Evolutionary conservation across 805 yeast genomes (phyloP), one percentile per base, ranked within the genome.

Genomic region (Yarrowia hollandica): DNA sequence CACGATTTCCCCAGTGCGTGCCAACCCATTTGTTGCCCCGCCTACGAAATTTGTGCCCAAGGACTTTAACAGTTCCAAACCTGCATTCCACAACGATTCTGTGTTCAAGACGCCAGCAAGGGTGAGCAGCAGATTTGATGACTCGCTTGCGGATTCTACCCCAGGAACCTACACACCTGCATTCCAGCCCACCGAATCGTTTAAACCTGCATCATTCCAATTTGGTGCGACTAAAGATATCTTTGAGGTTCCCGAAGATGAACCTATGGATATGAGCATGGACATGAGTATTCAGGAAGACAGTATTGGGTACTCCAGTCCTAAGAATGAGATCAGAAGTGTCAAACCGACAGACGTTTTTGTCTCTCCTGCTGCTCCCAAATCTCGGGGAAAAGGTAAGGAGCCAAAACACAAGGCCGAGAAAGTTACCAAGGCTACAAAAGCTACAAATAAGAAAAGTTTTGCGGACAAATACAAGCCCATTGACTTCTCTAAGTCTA

Each of bases 1-100:
- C 10, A 6, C 28, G 9, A 25, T 25, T n/a, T n/a, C n/a, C 4
- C 37, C 54, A 21, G 54, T 26, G 7, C 50, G 21, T 19, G n/a
- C 6, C 35, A 48, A 48, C 8, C 55, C 55, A 3, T 48, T 18
- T 22, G 30, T 48, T n/a, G 39, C 39, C 11, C 55, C 55, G 21
- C 55, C 55, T 2, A 21, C 30, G 4, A 31, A 33, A 14, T 48
- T 22, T 15, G 55, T 22, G 22, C 55, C 55, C 18, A 33, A 26
- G 22, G 11, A 16, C 6, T 48, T 48, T 11, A 1, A 30, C 1
- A 14, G 12, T 8, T 3, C 26, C 11, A 19, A 28, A 10, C 25
- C 19, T n/a, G 11, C n/a, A 10, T 15, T 7, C 44, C 0, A 14
- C 42, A 4, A n/a, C n/a, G 23, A 41, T 18, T 25, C 33, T 3